Evolutionary conservation across 768 basidiomycete genomes (phyloP), one percentile per base, ranked within the genome.

Genomic region (Kwoniella mangroviensis): DNA sequence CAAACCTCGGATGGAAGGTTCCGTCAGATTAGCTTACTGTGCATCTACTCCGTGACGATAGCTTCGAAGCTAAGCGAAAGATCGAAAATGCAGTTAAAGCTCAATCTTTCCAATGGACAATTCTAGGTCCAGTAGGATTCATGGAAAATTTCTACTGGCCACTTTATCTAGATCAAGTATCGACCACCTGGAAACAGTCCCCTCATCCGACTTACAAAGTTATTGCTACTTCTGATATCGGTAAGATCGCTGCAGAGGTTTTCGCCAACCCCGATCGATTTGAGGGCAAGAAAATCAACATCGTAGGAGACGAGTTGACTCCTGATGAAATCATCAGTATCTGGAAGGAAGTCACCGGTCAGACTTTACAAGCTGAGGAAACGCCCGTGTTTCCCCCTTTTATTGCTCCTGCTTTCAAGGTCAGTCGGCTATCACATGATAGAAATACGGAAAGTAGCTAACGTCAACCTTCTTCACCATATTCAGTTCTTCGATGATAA

Each of bases 61-160:
- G 71, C 49, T 64, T 68, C 51, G 71, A 72, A 11, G n/a, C 26
- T 17, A 69, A 68, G 43, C 41, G 57, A 58, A 40, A 65, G 6
- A 52, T 72, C 51, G 59, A 65, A 49, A 43, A 19, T 15, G 40
- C 24, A 24, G 17, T 72, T 41, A 52, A 65, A 40, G 26, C 66
- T 54, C 45, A 54, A 21, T 11, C 54, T 3, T 56, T 43, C 21
- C 26, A 53, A 42, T 72, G 64, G 63, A 72, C 71, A 15, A 56
- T 72, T 43, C 56, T 72, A n/a, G 57, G 57, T 17, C 70, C 70
- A 9, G 65, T 63, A 21, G 65, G 65, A 9, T 71, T 71, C 42
- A 63, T 68, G 53, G 70, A 72, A 40, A 67, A 67, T 53, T 67
- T 63, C 51, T 64, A 58, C 13, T 57, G 62, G 62, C 62, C 61